A percentile compares a stretch with the other conserved stretches of the same genome.
Conservation (phyloP, 2,329 filamentous ascomycete genomes). For the Emmonsia crescens region DNA sequence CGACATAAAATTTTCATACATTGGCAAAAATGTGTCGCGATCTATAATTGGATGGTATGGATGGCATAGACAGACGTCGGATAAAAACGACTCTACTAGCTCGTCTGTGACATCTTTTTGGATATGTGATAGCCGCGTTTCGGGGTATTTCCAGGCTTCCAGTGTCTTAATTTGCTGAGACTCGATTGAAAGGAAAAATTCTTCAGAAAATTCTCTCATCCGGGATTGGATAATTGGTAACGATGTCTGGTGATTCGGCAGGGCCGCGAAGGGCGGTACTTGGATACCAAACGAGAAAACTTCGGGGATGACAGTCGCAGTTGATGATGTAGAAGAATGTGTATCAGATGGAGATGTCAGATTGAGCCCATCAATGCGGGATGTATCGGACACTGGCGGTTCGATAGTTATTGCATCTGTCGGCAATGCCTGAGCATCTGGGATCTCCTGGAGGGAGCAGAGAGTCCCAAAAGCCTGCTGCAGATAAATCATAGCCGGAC, state of each 20-base stretch:
- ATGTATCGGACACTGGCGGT: background rate
- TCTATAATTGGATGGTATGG: conserved; percentile 21
- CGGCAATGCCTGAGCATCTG: background rate
- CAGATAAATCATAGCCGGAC: background rate
- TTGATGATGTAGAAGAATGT: background rate
- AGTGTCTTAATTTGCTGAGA: background rate
- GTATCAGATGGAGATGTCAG: conserved; percentile 6
- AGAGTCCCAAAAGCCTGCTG: background rate
- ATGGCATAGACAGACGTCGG: conserved; percentile 17
- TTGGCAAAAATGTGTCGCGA: conserved; percentile 16
- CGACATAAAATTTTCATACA: conserved; percentile 17
- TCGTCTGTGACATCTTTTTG: conserved; percentile 15
- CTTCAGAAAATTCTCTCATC: conserved; percentile 6
- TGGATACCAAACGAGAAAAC: conserved; percentile 1
- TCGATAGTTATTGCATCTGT: background rate
- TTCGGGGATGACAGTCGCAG: background rate
- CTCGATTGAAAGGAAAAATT: conserved; percentile 7
- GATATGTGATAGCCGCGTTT: background rate
- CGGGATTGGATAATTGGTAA: conserved; percentile 5
- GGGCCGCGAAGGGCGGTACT: conserved; percentile 7
- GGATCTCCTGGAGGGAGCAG: background rate
- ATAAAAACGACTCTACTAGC: conserved; percentile 19
- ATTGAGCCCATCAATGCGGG: background rate
- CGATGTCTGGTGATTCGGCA: conserved; percentile 7
- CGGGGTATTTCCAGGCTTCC: background rate